A percentile compares a stretch with the other conserved stretches of the same genome.
Evolutionary conservation across 352 stramenopile species (phyloP).

Genomic region (Pythium vanterpoolii): DNA sequence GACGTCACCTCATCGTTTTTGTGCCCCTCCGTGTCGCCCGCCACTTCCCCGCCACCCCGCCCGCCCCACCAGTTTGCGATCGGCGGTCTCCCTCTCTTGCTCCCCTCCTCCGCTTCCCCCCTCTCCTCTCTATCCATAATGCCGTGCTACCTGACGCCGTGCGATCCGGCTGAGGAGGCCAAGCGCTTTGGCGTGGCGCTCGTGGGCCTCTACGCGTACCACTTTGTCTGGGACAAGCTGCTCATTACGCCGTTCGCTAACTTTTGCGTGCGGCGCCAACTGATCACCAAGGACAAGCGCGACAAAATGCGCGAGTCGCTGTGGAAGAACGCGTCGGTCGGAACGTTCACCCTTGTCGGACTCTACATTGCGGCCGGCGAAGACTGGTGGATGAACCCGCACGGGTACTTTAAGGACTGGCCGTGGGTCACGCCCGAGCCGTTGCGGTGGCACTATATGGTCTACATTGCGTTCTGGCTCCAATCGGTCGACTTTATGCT

Average conservation of each 20-base stretch:
- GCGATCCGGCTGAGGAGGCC: constrained; percentile 44
- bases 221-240: constrained; percentile 64
- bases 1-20: background rate
- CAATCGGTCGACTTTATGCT: constrained; percentile 86
- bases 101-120: too few relatives aligned
- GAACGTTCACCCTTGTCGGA: constrained; percentile 54
- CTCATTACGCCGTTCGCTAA: constrained; percentile 52
- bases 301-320: constrained; percentile 85
- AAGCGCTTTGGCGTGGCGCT: constrained; percentile 58
- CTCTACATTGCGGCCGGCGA: constrained; percentile 58
- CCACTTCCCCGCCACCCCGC: too few relatives aligned
- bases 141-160: constrained; percentile 72
- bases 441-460: constrained; percentile 83
- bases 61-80: background rate
- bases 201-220: constrained; percentile 61
- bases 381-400: constrained; percentile 75
- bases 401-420: constrained; percentile 60
- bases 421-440: constrained; percentile 43
- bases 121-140: constrained; percentile 28
- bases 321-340: constrained; percentile 78
- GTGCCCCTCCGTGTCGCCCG: background rate
- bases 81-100: background rate
- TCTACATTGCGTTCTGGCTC: constrained; percentile 81
- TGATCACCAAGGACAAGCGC: constrained; percentile 52
- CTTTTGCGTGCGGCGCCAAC: constrained; percentile 37